Evolutionary conservation across 805 yeast genomes (phyloP), one percentile per base, ranked within the genome.

Genomic region (Kuraishia capsulata): DNA sequence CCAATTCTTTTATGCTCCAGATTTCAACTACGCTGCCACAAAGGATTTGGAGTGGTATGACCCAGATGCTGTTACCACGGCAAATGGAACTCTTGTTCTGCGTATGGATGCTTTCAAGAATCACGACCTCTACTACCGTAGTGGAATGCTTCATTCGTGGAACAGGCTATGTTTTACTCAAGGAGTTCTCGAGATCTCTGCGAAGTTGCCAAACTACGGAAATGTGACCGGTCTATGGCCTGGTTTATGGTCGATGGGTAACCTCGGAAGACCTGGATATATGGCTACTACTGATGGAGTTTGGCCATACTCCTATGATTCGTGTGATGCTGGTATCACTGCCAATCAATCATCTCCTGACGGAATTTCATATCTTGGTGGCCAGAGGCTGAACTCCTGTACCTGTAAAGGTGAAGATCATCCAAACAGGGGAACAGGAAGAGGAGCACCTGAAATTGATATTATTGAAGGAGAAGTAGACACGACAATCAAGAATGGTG

Each of bases 371-470:
- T 86, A 76, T 52, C 64, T 89, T 39, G 87, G 90, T 0, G 97
- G 97, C 23, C 96, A 89, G 61, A 72, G 72, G 47, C 66, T 89
- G 45, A 76, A 69, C 54, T 57, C 70, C 11, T 89, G 97, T 62
- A 80, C 90, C 0, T 89, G 97, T 64, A 62, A 68, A 20, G 87
- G 81, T 21, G 86, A 77, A 49, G 87, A 81, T 38, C 97, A 89
- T 57, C 97, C 97, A 35, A 88, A 81, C 55, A 72, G 64, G 18
- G 97, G 97, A 36, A 59, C 62, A 1, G 97, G 97, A 11, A 77
- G 97, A 59, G 96, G 96, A 38, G 95, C 96, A 0, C 96, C 96
- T 8, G 97, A 88, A 68, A 86, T 90, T 49, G 97, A 90, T 75
- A 77, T 80, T 33, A 57, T 90, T 38, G 97, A 90, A 72, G 96